Evolutionary conservation across 2,329 filamentous ascomycete species (phyloP).

Genomic region (Aspergillus sp.): DNA sequence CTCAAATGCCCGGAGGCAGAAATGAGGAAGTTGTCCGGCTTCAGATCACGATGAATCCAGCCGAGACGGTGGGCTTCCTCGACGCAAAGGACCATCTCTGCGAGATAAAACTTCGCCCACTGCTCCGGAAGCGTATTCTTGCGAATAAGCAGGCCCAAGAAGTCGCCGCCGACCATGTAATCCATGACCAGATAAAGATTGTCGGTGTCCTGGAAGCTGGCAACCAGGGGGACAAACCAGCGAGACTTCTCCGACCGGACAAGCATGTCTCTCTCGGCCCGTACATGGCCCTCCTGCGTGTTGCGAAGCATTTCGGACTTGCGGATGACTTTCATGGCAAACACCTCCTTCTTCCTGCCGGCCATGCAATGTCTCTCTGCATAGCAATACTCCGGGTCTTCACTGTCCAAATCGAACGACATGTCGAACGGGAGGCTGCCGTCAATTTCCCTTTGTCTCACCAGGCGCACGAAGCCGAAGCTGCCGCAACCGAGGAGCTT

Average conservation of each 20-base stretch:
- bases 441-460: slow-evolving; percentile 47
- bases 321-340: slow-evolving; percentile 93
- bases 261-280: slow-evolving; percentile 85
- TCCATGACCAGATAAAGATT: slow-evolving; percentile 95
- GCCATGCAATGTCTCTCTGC: slow-evolving; percentile 20
- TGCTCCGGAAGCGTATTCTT: slow-evolving; percentile 73
- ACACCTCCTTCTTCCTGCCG: slow-evolving; percentile 51
- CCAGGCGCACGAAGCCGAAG: slow-evolving; percentile 83
- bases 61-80: slow-evolving; percentile 81
- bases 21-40: slow-evolving; percentile 95
- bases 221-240: slow-evolving; percentile 81
- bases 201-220: slow-evolving; percentile 77
- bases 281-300: slow-evolving; percentile 82
- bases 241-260: slow-evolving; percentile 78
- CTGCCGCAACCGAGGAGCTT: slow-evolving; percentile 85
- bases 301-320: slow-evolving; percentile 89
- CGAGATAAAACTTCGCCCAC: slow-evolving; percentile 75
- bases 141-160: slow-evolving; percentile 74
- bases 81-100: slow-evolving; percentile 92
- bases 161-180: slow-evolving; percentile 95
- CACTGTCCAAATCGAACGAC: slow-evolving; percentile 1
- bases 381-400: slow-evolving; percentile 13
- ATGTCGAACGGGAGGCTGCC: not conserved
- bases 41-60: slow-evolving; percentile 93
- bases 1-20: slow-evolving; percentile 81